phyloP scores from a whole-genome alignment of 169 alveolate species.

The Besnoitia besnoiti region DNA sequence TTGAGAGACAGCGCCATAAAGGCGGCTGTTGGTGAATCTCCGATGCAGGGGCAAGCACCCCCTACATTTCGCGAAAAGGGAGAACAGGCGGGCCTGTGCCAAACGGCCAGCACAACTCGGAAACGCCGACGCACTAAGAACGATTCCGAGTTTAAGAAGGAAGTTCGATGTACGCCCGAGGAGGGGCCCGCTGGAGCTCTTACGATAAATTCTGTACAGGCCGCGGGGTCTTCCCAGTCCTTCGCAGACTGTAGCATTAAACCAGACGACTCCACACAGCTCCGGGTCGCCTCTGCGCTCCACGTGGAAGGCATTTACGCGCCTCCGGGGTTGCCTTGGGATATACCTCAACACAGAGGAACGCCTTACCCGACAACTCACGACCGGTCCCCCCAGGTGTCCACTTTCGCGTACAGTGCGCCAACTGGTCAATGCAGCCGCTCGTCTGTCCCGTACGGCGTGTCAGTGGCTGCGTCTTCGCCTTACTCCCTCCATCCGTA shows the following conservation, averaged over 20 bases:
- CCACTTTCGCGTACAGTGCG: neutral
- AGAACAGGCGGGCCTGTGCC: neutral
- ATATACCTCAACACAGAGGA: neutral
- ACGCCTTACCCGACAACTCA: neutral
- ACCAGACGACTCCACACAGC: neutral
- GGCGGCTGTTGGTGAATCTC: neutral
- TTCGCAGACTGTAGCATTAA: neutral
- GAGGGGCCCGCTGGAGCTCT: neutral
- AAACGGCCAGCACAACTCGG: neutral
- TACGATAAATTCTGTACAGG: neutral
- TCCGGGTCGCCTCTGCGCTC: neutral
- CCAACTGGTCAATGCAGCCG: neutral
- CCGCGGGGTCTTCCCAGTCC: neutral
- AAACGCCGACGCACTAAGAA: slow-evolving; percentile 12
- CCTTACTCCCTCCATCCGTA: neutral
- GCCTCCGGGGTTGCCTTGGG: neutral
- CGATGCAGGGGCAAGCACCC: neutral
- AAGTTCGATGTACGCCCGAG: neutral
- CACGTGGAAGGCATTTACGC: neutral
- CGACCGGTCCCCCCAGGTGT: neutral
- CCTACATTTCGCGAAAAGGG: neutral
- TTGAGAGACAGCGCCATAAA: neutral
- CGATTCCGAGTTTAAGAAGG: neutral
- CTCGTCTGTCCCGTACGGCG: neutral
- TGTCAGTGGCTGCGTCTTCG: neutral